A percentile compares a stretch with the other conserved stretches of the same genome.
Evolutionary conservation across 331 rosid genomes (phyloP).

Genomic region (Cucumis variabilis): DNA sequence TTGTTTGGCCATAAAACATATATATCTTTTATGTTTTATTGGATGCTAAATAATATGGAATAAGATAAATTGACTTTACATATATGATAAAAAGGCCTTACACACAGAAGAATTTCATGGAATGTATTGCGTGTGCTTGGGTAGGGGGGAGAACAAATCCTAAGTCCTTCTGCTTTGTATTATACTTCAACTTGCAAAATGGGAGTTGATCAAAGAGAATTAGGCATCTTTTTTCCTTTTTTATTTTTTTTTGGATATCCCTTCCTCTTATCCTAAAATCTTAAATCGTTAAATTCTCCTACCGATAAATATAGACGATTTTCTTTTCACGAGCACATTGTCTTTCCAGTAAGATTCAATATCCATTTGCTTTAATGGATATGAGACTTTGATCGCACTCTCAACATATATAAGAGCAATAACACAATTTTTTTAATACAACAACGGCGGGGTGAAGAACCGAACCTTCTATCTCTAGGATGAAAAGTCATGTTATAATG

Average conservation of each 20-base stretch:
- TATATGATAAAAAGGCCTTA: background rate
- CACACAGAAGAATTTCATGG: background rate
- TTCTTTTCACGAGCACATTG: no score
- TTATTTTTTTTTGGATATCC: background rate
- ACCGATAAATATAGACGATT: no score
- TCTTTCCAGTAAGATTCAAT: no score
- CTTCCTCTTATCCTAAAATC: no score
- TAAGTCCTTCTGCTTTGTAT: background rate
- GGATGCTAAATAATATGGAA: background rate
- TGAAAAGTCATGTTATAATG: no score
- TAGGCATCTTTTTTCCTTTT: background rate
- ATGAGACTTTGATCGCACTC: no score
- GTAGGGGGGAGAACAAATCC: background rate
- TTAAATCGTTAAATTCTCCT: no score
- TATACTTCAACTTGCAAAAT: constrained; percentile 9
- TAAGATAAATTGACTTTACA: background rate
- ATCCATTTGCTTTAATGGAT: no score
- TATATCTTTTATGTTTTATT: background rate
- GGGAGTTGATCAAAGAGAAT: background rate
- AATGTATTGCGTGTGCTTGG: background rate
- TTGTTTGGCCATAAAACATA: background rate
- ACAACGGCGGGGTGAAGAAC: no score
- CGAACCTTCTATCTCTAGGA: no score
- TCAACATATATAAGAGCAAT: no score
- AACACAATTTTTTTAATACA: no score